A percentile compares a stretch with the other conserved stretches of the same genome.
These are phyloP conservation scores for Lepidium aucheri DNA, from an alignment of 345 rosid genomes.

Conservation along the genomic window DNA sequence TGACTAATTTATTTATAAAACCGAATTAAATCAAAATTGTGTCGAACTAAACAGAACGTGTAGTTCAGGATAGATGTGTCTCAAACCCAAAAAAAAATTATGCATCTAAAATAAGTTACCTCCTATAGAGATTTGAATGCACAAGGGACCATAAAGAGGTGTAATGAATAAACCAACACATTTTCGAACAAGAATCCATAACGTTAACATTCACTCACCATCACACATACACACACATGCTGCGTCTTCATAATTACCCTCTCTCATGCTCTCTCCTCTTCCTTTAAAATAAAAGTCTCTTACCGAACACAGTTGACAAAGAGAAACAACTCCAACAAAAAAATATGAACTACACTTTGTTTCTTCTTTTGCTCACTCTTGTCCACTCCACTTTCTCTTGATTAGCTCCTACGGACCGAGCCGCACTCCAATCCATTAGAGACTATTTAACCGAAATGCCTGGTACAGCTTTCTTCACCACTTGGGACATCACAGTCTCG, in stretches of 20 bases:
- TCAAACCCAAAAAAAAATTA: no score
- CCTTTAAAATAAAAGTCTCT: background rate
- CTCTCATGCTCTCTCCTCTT: conserved; percentile 13
- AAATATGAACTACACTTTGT: conserved; percentile 15
- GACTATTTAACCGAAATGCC: conserved; percentile 59
- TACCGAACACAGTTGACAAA: conserved; percentile 1
- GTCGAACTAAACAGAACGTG: no score
- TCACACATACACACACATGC: conserved; percentile 24
- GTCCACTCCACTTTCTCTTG: conserved; percentile 20
- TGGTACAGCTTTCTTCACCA: conserved; percentile 45
- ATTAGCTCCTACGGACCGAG: conserved; percentile 10
- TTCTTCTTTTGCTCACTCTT: conserved; percentile 11
- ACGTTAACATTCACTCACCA: conserved; percentile 26
- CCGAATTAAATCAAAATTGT: no score
- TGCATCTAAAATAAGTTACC: background rate
- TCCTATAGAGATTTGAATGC: conserved; percentile 14
- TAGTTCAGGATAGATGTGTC: no score
- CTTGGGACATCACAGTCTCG: conserved; percentile 49
- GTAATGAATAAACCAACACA: conserved; percentile 26
- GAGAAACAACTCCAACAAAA: background rate
- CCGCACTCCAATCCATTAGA: conserved; percentile 42
- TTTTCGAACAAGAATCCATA: conserved; percentile 21
- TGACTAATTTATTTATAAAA: no score
- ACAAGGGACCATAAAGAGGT: conserved; percentile 21
- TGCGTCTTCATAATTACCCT: conserved; percentile 15